phyloP scores from a whole-genome alignment of 2,329 filamentous ascomycete species.

The Monosporascus sp. region DNA sequence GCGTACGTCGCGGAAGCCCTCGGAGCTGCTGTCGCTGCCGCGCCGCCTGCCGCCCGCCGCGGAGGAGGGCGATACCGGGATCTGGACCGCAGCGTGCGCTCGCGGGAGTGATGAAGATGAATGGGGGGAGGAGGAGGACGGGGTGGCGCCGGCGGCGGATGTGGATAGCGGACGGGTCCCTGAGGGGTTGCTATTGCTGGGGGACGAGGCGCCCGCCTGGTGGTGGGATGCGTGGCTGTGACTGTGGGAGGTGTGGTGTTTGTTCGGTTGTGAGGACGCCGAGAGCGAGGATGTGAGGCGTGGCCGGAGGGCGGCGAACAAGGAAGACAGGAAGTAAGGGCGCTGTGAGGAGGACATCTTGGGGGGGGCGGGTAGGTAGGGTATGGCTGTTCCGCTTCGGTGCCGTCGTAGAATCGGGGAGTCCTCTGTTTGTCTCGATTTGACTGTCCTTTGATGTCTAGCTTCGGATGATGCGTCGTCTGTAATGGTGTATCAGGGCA shows the following conservation, averaged over 20 bases:
- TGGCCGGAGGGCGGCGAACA: slow-evolving; percentile 26
- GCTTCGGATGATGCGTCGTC: too few relatives aligned
- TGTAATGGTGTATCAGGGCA: too few relatives aligned
- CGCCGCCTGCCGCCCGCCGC: slow-evolving; percentile 40
- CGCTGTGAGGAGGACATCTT: slow-evolving; percentile 27
- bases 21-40: slow-evolving; percentile 69
- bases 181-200: slow-evolving; percentile 4
- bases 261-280: slow-evolving; percentile 24
- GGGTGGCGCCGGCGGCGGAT: slow-evolving; percentile 1
- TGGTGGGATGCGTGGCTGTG: not conserved
- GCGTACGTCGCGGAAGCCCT: slow-evolving; percentile 68
- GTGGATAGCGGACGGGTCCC: slow-evolving; percentile 17
- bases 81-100: slow-evolving; percentile 12
- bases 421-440: too few relatives aligned
- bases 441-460: too few relatives aligned
- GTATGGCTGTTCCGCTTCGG: too few relatives aligned
- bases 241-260: slow-evolving; percentile 16
- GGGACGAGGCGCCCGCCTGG: not conserved
- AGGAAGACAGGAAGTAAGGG: slow-evolving; percentile 28
- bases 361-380: too few relatives aligned
- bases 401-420: too few relatives aligned
- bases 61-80: slow-evolving; percentile 8
- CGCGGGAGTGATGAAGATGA: slow-evolving; percentile 7
- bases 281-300: slow-evolving; percentile 21
- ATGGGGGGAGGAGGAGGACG: not conserved